Conservation (phyloP, 163 green algal species). For the Scenedesmus sp. region DNA sequence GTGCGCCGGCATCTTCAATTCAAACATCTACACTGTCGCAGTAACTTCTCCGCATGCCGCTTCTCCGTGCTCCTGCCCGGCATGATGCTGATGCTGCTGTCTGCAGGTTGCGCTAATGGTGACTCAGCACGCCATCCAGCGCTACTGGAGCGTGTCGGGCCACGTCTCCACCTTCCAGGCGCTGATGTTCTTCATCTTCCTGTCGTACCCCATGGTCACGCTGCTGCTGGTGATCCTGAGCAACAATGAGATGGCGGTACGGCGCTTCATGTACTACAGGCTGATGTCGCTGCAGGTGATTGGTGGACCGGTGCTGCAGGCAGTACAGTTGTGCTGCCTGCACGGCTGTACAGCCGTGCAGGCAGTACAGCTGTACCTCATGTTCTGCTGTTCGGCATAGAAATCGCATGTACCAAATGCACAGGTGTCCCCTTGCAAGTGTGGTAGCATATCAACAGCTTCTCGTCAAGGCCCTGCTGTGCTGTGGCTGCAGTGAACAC, state of each 20-base stretch:
- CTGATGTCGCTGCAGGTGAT: constrained; percentile 45
- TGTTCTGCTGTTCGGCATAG: constrained; percentile 45
- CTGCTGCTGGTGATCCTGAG: constrained; percentile 41
- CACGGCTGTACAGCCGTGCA: not conserved
- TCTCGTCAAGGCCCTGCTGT: too few relatives aligned
- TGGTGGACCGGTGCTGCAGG: not conserved
- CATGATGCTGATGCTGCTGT: not conserved
- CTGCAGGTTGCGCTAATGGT: constrained; percentile 33
- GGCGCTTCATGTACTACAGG: constrained; percentile 51
- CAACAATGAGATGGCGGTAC: constrained; percentile 41
- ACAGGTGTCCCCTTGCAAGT: too few relatives aligned
- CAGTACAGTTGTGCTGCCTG: not conserved
- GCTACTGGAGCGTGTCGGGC: constrained; percentile 14
- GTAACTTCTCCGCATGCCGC: too few relatives aligned
- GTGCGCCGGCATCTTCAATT: too few relatives aligned
- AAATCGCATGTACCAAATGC: not conserved
- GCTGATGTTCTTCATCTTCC: constrained; percentile 22
- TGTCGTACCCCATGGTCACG: constrained; percentile 36
- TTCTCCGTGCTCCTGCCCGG: too few relatives aligned
- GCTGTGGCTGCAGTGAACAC: too few relatives aligned
- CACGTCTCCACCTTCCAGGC: not conserved
- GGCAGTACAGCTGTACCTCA: not conserved
- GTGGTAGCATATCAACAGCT: too few relatives aligned
- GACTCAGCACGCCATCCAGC: constrained; percentile 24
- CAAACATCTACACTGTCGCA: too few relatives aligned